Percentiles rank a stretch among this genome's conserved stretches.
Evolutionary conservation across 1,284 basidiomycete genomes (phyloP).

Genomic region (Boletus subluridellus): DNA sequence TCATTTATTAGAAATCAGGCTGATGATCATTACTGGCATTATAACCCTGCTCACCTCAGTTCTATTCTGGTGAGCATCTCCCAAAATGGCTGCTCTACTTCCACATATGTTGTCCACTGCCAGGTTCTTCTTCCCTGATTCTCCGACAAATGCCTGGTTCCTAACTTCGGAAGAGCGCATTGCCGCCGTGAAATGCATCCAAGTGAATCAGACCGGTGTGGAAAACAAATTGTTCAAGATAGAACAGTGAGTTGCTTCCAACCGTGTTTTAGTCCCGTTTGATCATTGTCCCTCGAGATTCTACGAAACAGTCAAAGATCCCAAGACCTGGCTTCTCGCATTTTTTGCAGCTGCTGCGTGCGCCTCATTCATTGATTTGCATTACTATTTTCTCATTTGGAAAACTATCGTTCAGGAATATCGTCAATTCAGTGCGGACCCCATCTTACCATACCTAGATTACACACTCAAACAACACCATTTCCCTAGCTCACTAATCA

Average conservation of each 20-base stretch:
- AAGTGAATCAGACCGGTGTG: constrained; percentile 66
- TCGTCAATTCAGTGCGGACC: constrained; percentile 50
- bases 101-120: constrained; percentile 27
- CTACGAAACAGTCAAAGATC: constrained; percentile 65
- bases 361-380: constrained; percentile 20
- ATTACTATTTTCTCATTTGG: constrained; percentile 7
- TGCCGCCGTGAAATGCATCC: constrained; percentile 64
- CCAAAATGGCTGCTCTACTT: neutral
- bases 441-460: neutral
- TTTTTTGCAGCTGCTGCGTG: constrained; percentile 57
- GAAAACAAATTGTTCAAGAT: constrained; percentile 78
- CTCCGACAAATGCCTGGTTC: constrained; percentile 69
- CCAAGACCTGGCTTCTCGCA: constrained; percentile 72
- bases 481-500: constrained; percentile 65
- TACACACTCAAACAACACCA: neutral
- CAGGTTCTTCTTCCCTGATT: constrained; percentile 74
- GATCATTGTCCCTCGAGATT: constrained; percentile 44
- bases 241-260: constrained; percentile 54
- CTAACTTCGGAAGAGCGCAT: constrained; percentile 64
- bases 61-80: constrained; percentile 46
- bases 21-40: constrained; percentile 59
- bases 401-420: constrained; percentile 37
- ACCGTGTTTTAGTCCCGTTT: constrained; percentile 6
- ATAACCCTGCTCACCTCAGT: constrained; percentile 60
- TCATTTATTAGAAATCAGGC: constrained; percentile 34